A percentile compares a stretch with the other conserved stretches of the same genome.
phyloP scores from a whole-genome alignment of 164 flowering plant genomes.

The Tetracentron sinense region DNA sequence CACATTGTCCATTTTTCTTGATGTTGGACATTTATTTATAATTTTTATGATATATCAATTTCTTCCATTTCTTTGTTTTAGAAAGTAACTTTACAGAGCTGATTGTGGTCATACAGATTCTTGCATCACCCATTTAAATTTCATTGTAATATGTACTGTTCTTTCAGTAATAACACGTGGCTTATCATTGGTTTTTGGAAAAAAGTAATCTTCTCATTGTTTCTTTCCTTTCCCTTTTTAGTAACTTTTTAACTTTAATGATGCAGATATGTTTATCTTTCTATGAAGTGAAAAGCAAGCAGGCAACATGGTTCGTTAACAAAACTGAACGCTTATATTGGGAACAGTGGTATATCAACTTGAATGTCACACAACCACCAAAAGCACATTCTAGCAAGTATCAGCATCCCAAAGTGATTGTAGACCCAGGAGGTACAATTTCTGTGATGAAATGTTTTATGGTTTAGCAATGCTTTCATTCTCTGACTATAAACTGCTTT shows the following conservation, averaged over 20 bases:
- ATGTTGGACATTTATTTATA: too few relatives aligned
- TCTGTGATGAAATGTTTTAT: background rate
- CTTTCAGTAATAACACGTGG: background rate
- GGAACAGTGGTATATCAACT: constrained; percentile 94
- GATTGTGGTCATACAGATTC: too few relatives aligned
- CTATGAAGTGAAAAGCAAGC: constrained; percentile 85
- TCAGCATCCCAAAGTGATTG: constrained; percentile 61
- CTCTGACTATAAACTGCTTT: background rate
- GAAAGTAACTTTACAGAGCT: too few relatives aligned
- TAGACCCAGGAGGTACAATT: constrained; percentile 72
- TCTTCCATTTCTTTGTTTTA: too few relatives aligned
- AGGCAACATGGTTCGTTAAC: constrained; percentile 80
- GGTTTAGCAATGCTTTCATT: background rate
- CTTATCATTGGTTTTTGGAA: background rate
- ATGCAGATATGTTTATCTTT: constrained; percentile 87
- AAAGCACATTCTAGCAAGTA: constrained; percentile 65
- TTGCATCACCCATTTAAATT: too few relatives aligned
- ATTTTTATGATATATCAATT: too few relatives aligned
- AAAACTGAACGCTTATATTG: constrained; percentile 80
- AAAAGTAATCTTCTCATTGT: background rate
- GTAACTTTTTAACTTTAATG: background rate
- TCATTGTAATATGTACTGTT: too few relatives aligned
- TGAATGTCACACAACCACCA: constrained; percentile 65
- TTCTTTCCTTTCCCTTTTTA: background rate
- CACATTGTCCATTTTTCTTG: too few relatives aligned